Evolutionary conservation across 192 early-diverging fungal species (phyloP).

Genomic region (Gryganskiella cystojenkinii): DNA sequence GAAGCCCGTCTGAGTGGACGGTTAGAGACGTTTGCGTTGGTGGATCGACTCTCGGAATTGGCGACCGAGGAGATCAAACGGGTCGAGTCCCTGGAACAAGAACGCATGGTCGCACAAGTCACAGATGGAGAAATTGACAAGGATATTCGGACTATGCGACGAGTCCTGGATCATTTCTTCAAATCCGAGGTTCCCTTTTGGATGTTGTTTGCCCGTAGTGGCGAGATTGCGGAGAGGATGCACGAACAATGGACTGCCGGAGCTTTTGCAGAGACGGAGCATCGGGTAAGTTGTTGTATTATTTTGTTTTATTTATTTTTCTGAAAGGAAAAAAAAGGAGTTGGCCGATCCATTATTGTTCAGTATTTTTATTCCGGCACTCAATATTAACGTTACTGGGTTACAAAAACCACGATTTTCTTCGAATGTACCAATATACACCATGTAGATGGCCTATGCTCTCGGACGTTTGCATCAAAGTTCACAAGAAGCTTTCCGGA

Average conservation of each 20-base stretch:
- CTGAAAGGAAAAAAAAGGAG: too few relatives aligned
- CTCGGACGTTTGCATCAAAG: slow-evolving; percentile 43
- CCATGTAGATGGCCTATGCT: slow-evolving; percentile 51
- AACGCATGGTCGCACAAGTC: slow-evolving; percentile 31
- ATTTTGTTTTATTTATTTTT: not conserved
- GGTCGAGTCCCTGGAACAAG: slow-evolving; percentile 24
- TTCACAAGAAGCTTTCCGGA: slow-evolving; percentile 43
- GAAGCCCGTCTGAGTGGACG: slow-evolving; percentile 26
- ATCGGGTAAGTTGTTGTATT: slow-evolving; percentile 28
- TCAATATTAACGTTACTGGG: too few relatives aligned
- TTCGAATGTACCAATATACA: too few relatives aligned
- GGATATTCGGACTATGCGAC: slow-evolving; percentile 33
- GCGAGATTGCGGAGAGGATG: slow-evolving; percentile 47
- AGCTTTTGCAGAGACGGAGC: slow-evolving; percentile 46
- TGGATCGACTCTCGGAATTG: slow-evolving; percentile 36
- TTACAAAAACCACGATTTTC: not conserved
- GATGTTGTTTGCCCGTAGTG: slow-evolving; percentile 47
- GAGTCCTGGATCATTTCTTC: slow-evolving; percentile 44
- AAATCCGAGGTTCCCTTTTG: slow-evolving; percentile 38
- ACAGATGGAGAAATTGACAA: slow-evolving; percentile 43
- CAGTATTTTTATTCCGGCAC: not conserved
- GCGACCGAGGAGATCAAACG: slow-evolving; percentile 43
- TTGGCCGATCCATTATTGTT: too few relatives aligned
- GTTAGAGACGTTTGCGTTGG: slow-evolving; percentile 34
- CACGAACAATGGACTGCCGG: slow-evolving; percentile 44